Percentiles rank a stretch among this genome's conserved stretches.
Conservation (phyloP, 2,329 filamentous ascomycete genomes). For the Botrytis cinerea region DNA sequence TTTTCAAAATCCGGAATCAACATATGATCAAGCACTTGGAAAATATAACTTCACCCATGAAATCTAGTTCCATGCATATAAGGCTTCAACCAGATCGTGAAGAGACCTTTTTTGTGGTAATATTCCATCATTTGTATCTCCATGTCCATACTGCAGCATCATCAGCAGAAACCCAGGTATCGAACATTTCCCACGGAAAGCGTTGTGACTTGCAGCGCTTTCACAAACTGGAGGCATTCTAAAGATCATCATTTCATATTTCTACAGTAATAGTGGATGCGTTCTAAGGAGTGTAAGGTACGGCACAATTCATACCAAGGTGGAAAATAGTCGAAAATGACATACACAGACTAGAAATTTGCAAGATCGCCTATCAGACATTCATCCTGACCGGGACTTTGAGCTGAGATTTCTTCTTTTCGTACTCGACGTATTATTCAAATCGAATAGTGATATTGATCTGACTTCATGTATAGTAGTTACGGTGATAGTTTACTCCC, state of each 20-base stretch:
- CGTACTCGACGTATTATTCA: too few relatives aligned
- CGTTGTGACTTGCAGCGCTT: constrained; percentile 36
- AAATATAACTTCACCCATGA: not conserved
- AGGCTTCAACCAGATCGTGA: not conserved
- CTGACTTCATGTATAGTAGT: too few relatives aligned
- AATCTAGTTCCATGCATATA: not conserved
- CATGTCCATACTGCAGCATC: not conserved
- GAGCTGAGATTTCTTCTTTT: too few relatives aligned
- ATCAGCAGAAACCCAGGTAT: not conserved
- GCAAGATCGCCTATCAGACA: too few relatives aligned
- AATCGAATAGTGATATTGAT: too few relatives aligned
- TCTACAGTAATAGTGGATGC: constrained; percentile 51
- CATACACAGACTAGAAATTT: too few relatives aligned
- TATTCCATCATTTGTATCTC: too few relatives aligned
- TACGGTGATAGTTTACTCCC: too few relatives aligned
- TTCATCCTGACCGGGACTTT: too few relatives aligned
- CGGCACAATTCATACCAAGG: too few relatives aligned
- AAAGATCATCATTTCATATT: constrained; percentile 46
- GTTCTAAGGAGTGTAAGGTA: constrained; percentile 45
- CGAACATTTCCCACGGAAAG: constrained; percentile 27
- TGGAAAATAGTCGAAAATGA: too few relatives aligned
- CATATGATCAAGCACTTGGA: not conserved
- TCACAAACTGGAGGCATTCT: not conserved
- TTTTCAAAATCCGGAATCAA: not conserved
- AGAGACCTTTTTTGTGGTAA: not conserved